phyloP scores from a whole-genome alignment of 352 stramenopile species.

The Phytophthora syringae region DNA sequence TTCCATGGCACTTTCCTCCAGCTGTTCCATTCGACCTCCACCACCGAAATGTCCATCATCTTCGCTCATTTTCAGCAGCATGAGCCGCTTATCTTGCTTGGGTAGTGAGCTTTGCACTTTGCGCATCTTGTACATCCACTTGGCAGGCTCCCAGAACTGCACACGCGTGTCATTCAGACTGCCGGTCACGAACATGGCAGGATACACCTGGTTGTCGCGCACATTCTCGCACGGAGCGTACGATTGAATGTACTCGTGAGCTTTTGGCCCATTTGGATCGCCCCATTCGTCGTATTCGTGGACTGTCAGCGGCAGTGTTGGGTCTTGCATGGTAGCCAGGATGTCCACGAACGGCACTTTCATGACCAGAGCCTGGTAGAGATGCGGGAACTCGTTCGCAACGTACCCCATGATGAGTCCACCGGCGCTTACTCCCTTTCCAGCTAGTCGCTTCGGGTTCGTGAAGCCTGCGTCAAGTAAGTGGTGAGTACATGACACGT shows the following conservation, averaged over 20 bases:
- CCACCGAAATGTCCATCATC: slow-evolving; percentile 86
- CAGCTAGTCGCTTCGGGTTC: slow-evolving; percentile 61
- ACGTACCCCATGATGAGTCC: slow-evolving; percentile 89
- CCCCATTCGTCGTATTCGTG: slow-evolving; percentile 95
- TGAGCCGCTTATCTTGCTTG: slow-evolving; percentile 37
- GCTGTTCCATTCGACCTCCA: slow-evolving; percentile 74
- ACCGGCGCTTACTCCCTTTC: slow-evolving; percentile 86
- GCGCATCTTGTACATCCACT: slow-evolving; percentile 82
- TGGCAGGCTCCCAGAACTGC: slow-evolving; percentile 89
- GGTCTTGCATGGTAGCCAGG: slow-evolving; percentile 87
- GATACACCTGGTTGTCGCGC: slow-evolving; percentile 49
- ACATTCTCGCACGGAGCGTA: slow-evolving; percentile 87
- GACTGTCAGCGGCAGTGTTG: slow-evolving; percentile 84
- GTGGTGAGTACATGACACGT: slow-evolving; percentile 68
- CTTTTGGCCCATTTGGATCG: slow-evolving; percentile 52
- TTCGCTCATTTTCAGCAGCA: slow-evolving; percentile 80
- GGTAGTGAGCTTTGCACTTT: slow-evolving; percentile 46
- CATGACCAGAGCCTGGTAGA: slow-evolving; percentile 84
- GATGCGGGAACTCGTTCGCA: slow-evolving; percentile 77
- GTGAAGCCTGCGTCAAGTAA: slow-evolving; percentile 74
- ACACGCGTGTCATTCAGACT: slow-evolving; percentile 86
- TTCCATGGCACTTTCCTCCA: slow-evolving; percentile 82
- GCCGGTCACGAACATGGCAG: slow-evolving; percentile 85
- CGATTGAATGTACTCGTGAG: slow-evolving; percentile 77
- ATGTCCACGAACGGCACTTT: slow-evolving; percentile 93